A percentile compares a stretch with the other conserved stretches of the same genome.
Evolutionary conservation across 1,284 basidiomycete genomes (phyloP).

Genomic region (Ceratobasidium sp.): DNA sequence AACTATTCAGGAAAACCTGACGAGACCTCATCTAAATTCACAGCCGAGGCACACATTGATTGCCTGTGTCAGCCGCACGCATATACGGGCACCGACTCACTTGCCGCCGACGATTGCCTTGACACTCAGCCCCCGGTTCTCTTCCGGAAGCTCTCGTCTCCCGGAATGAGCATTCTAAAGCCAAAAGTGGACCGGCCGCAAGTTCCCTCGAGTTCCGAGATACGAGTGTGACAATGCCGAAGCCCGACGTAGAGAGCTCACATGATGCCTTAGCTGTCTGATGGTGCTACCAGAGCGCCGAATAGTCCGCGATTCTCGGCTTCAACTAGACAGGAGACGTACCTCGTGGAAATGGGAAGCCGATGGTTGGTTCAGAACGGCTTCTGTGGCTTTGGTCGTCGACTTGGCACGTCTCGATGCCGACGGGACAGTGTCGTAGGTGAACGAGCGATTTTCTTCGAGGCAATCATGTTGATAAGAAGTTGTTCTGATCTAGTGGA

Average conservation of each 20-base stretch:
- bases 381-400: neutral
- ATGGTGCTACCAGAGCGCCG: neutral
- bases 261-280: slow-evolving; percentile 14
- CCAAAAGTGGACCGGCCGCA: slow-evolving; percentile 4
- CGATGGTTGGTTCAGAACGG: neutral
- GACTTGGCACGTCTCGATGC: too few species aligned
- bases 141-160: slow-evolving; percentile 17
- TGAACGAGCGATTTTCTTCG: too few species aligned
- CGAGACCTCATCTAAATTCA: neutral
- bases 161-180: neutral
- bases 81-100: slow-evolving; percentile 13
- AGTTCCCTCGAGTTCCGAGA: slow-evolving; percentile 12
- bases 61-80: neutral
- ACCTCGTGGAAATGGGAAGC: neutral
- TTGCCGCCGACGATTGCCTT: slow-evolving; percentile 4
- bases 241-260: slow-evolving; percentile 34
- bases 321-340: neutral
- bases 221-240: slow-evolving; percentile 16
- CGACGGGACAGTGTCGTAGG: too few species aligned
- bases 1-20: neutral
- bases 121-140: slow-evolving; percentile 6
- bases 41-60: neutral
- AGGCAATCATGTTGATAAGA: too few species aligned
- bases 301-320: neutral
- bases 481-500: too few species aligned